A percentile compares a stretch with the other conserved stretches of the same genome.
These are phyloP conservation scores for Ceratobasidium sp. DNA, from an alignment of 1,284 basidiomycete genomes.

Conservation along the genomic window DNA sequence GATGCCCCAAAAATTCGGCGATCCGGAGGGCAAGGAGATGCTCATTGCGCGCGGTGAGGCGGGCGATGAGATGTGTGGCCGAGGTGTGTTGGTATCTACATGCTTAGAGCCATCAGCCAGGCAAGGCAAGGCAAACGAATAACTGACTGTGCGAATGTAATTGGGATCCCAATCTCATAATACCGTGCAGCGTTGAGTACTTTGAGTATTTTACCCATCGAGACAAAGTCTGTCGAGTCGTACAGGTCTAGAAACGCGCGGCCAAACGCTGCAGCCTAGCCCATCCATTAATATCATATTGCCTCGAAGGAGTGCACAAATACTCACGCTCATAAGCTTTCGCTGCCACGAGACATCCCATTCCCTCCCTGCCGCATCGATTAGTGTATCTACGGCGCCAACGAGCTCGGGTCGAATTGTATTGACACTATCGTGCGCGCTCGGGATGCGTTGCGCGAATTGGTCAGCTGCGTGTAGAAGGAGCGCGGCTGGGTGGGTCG, in stretches of 20 bases:
- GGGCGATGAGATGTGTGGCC: constrained; percentile 80
- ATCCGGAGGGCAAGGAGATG: constrained; percentile 95
- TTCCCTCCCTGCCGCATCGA: constrained; percentile 93
- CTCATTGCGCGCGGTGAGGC: constrained; percentile 87
- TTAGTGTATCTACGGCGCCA: constrained; percentile 89
- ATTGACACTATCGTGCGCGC: constrained; percentile 92
- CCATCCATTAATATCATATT: background rate
- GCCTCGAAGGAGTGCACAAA: background rate
- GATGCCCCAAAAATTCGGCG: constrained; percentile 83
- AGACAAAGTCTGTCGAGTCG: constrained; percentile 89
- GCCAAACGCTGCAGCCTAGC: constrained; percentile 93
- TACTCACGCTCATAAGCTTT: constrained; percentile 79
- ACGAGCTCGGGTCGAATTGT: constrained; percentile 88
- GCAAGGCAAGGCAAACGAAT: background rate
- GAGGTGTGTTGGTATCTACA: constrained; percentile 80
- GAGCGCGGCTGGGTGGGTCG: constrained; percentile 90
- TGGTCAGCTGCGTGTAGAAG: constrained; percentile 93
- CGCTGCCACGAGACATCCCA: constrained; percentile 93
- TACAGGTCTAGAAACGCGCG: constrained; percentile 92
- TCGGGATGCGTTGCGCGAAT: constrained; percentile 84
- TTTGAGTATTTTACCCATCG: constrained; percentile 91
- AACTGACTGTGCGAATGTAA: constrained; percentile 87
- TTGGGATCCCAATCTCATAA: constrained; percentile 92
- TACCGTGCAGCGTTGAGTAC: constrained; percentile 94
- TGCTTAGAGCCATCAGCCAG: constrained; percentile 16